phyloP scores from a whole-genome alignment of 129 eudicot species.

The Rutidosis leptorrhynchoides region DNA sequence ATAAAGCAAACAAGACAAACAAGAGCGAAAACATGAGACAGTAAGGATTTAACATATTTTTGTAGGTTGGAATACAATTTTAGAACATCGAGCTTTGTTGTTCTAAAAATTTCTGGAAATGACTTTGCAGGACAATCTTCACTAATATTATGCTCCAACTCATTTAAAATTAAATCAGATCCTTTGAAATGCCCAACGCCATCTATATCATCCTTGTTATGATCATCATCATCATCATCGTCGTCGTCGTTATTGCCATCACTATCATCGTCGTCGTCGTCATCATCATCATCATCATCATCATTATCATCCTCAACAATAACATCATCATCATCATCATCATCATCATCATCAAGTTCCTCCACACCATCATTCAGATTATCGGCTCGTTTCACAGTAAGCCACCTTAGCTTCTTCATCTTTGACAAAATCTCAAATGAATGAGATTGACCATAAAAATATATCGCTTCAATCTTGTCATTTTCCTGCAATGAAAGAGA shows the following conservation, averaged over 20 bases:
- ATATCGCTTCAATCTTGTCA: not conserved
- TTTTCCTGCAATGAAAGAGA: not conserved
- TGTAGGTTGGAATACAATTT: not conserved
- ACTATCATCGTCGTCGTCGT: not conserved
- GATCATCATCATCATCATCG: not conserved
- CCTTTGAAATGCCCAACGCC: not conserved
- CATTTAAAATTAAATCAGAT: conserved; percentile 6
- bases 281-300: too few relatives aligned
- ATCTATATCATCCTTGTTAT: not conserved
- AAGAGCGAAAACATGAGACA: too few relatives aligned
- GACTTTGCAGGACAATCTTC: not conserved
- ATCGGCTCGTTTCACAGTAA: not conserved
- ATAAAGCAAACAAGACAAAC: too few relatives aligned
- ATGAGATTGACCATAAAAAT: not conserved
- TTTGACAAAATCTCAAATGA: not conserved
- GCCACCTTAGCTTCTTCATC: conserved; percentile 19
- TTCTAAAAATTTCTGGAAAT: not conserved
- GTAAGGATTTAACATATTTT: too few relatives aligned
- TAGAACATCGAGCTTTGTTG: not conserved
- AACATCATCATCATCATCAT: not conserved
- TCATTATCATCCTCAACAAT: not conserved
- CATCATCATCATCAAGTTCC: not conserved
- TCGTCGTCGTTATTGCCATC: not conserved
- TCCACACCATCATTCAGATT: too few relatives aligned
- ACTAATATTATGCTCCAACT: not conserved